Percentiles rank a stretch among this genome's conserved stretches.
Evolutionary conservation across 768 basidiomycete species (phyloP).

Genomic region (Trametes cinnabarina): DNA sequence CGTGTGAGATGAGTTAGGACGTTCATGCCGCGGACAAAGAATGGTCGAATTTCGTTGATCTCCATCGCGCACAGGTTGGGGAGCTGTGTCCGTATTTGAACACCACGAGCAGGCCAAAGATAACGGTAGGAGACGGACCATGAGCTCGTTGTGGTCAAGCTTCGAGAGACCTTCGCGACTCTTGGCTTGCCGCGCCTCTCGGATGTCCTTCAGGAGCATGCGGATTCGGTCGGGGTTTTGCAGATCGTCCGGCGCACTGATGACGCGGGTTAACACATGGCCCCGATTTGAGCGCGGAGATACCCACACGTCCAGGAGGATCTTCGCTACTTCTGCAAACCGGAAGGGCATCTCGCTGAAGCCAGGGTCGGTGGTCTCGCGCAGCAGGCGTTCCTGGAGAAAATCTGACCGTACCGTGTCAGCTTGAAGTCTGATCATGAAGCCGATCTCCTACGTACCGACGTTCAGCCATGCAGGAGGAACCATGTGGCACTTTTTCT

Average conservation of each 20-base stretch:
- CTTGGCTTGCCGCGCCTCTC: constrained; percentile 94
- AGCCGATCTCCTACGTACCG: constrained; percentile 49
- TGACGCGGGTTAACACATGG: not conserved
- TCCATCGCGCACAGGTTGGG: constrained; percentile 87
- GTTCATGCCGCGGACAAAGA: constrained; percentile 82
- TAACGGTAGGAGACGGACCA: constrained; percentile 45
- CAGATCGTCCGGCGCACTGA: constrained; percentile 90
- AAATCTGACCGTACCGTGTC: constrained; percentile 54
- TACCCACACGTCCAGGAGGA: constrained; percentile 87
- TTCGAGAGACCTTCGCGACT: constrained; percentile 79
- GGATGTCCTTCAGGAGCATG: constrained; percentile 87
- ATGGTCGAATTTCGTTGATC: constrained; percentile 90
- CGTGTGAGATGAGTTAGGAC: constrained; percentile 57
- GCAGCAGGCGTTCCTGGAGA: constrained; percentile 67
- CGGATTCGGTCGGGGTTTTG: constrained; percentile 81
- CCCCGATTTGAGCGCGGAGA: not conserved
- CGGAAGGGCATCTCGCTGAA: constrained; percentile 86
- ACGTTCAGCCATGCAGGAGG: constrained; percentile 86
- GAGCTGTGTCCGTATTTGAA: constrained; percentile 45
- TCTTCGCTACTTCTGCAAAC: constrained; percentile 87
- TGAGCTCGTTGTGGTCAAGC: constrained; percentile 79
- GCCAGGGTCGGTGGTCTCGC: constrained; percentile 68
- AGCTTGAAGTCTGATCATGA: not conserved
- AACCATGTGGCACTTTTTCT: constrained; percentile 92
- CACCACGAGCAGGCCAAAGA: not conserved